Conservation (phyloP, 345 rosid genomes). For the Toxicodendron radicans region DNA sequence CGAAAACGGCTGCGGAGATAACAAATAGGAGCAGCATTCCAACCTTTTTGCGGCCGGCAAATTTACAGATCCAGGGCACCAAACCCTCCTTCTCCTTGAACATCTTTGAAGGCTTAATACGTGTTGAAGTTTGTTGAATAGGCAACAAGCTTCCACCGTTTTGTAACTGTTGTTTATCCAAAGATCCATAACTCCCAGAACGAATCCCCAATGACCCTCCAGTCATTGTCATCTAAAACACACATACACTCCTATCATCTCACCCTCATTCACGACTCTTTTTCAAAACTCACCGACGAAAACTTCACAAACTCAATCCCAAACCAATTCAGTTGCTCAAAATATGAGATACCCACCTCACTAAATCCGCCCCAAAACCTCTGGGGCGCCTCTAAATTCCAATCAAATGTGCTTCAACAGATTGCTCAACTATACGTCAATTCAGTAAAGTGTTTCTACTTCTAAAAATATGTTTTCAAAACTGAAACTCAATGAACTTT, state of each 20-base stretch:
- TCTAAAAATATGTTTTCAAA: not conserved
- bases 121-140: slow-evolving; percentile 42
- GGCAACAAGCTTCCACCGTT: slow-evolving; percentile 48
- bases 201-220: slow-evolving; percentile 76
- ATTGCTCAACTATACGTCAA: not conserved
- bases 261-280: slow-evolving; percentile 12
- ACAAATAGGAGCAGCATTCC: slow-evolving; percentile 88
- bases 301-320: not conserved
- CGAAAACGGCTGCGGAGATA: slow-evolving; percentile 80
- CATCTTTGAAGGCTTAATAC: slow-evolving; percentile 75
- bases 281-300: slow-evolving; percentile 16
- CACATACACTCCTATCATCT: slow-evolving; percentile 42
- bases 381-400: slow-evolving; percentile 12
- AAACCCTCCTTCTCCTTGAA: slow-evolving; percentile 77
- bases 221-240: slow-evolving; percentile 47
- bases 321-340: slow-evolving; percentile 2
- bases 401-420: slow-evolving; percentile 3
- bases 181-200: slow-evolving; percentile 81
- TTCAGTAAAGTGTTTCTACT: not conserved
- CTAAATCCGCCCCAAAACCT: slow-evolving; percentile 21
- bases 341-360: slow-evolving; percentile 15
- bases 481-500: not conserved
- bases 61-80: slow-evolving; percentile 83
- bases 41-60: slow-evolving; percentile 88
- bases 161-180: slow-evolving; percentile 71